Conservation (phyloP, 192 early-diverging fungal genomes). For the Lunasporangiospora selenospora region DNA sequence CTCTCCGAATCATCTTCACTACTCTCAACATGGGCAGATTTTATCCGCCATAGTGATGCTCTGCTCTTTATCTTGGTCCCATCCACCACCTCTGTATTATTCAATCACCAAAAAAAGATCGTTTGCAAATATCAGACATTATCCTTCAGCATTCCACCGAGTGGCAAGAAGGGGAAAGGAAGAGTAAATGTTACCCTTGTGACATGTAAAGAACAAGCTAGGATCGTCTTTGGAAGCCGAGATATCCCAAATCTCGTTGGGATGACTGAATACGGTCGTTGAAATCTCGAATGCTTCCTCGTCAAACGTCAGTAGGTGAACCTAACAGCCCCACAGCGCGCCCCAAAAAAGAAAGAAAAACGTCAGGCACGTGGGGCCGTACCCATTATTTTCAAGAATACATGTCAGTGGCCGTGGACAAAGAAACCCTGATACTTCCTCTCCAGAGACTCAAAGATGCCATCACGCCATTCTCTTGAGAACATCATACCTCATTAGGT, state of each 20-base stretch:
- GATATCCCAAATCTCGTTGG: constrained; percentile 71
- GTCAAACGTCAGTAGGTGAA: constrained; percentile 79
- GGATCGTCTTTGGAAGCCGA: constrained; percentile 62
- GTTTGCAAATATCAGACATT: background rate
- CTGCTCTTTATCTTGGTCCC: constrained; percentile 29
- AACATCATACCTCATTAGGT: constrained; percentile 68
- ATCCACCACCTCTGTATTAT: constrained; percentile 9
- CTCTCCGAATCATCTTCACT: constrained; percentile 25
- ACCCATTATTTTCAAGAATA: too few species aligned
- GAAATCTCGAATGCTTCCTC: constrained; percentile 73
- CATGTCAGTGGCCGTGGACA: too few species aligned
- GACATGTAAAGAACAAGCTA: constrained; percentile 67
- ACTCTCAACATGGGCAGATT: constrained; percentile 4
- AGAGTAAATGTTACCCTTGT: constrained; percentile 42
- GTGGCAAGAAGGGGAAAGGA: background rate
- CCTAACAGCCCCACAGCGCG: constrained; percentile 32
- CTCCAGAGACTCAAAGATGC: background rate
- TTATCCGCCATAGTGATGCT: constrained; percentile 47
- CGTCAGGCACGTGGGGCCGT: too few species aligned
- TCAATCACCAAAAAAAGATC: constrained; percentile 26
- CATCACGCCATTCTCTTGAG: background rate
- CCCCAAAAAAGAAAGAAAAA: background rate
- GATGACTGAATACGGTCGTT: constrained; percentile 64
- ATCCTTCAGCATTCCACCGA: background rate
- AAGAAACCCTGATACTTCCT: too few species aligned